A percentile compares a stretch with the other conserved stretches of the same genome.
These are phyloP conservation scores for Wickerhamomyces alni DNA, from an alignment of 805 yeast genomes.

Conservation along the genomic window DNA sequence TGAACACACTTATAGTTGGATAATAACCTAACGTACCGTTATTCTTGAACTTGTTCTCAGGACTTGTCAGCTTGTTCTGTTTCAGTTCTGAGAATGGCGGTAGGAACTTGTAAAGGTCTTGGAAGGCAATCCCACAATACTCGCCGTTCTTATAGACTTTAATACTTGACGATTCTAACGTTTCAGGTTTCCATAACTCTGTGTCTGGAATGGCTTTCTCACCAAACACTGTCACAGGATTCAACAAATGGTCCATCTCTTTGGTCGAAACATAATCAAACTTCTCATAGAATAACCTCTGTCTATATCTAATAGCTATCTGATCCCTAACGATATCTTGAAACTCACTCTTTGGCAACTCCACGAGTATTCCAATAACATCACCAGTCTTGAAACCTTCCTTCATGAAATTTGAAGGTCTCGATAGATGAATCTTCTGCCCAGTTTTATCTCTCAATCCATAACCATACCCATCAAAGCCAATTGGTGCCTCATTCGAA, in stretches of 20 bases:
- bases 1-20: constrained; percentile 82
- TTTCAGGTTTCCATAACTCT: constrained; percentile 40
- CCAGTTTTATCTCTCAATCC: constrained; percentile 80
- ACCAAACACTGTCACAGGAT: constrained; percentile 67
- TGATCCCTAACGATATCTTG: constrained; percentile 69
- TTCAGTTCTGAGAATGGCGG: constrained; percentile 68
- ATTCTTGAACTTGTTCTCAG: constrained; percentile 41
- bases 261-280: constrained; percentile 70
- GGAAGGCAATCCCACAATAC: constrained; percentile 57
- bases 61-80: constrained; percentile 27
- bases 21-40: constrained; percentile 88
- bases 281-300: constrained; percentile 74
- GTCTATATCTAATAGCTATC: constrained; percentile 79
- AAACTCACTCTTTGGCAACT: constrained; percentile 49
- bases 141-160: constrained; percentile 75
- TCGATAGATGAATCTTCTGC: constrained; percentile 67
- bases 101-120: constrained; percentile 63
- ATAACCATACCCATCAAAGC: constrained; percentile 91
- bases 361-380: constrained; percentile 69
- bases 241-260: constrained; percentile 65
- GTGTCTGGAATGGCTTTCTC: constrained; percentile 56
- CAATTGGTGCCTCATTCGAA: constrained; percentile 89
- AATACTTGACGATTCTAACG: constrained; percentile 51
- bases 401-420: constrained; percentile 51
- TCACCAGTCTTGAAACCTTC: constrained; percentile 70